Evolutionary conservation across 257 asterid genomes (phyloP), one percentile per base, ranked within the genome.

Genomic region (Euphrasia confusa): DNA sequence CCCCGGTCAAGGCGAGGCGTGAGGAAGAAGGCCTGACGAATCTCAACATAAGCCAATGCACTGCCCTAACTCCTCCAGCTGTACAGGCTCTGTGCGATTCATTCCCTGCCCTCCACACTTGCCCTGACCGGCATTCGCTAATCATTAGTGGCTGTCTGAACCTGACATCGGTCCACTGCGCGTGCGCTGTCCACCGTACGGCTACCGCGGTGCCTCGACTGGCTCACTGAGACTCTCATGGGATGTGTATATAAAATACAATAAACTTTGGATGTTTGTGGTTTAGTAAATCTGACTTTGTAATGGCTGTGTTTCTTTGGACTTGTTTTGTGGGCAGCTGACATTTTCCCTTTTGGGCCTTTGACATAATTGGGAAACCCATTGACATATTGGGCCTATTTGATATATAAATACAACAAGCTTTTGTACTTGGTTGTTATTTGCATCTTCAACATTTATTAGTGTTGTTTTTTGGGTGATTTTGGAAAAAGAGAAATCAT

Each of bases 81-180:
- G 99, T 93, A 11, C 99, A 93, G 81, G 97, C 95, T 0, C 74
- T 93, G 0, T 93, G 99, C n/a, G 96, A 93, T 78, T 84, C 95
- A 0, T 93, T 82, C 64, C 99, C 99, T 0, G 84, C 97, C 21
- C 94, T 93, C 35, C 99, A 89, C 49, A 93, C 99, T 0, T 93
- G 99, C 71, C 79, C 95, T 0, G 96, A 77, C 6, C 87, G 87
- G 4, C 97, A 89, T 40, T 93, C 97, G 15, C 94, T 93, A 45
- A 89, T 87, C 11, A 89, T 87, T 21, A 93, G 96, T 37, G 99
- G 99, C 54, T 93, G 99, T 67, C 84, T 93, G 71, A 89, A 64
- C 75, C 63, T 89, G 35, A 87, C 95, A 0, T 87, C 97, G 0
- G 99, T 87, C 63, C 99, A 83, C 72, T 93, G 97, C 5, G 95